Evolutionary conservation across 495 filamentous ascomycete genomes (phyloP), one percentile per base, ranked within the genome.

Genomic region (Parachaetomium inaequale): DNA sequence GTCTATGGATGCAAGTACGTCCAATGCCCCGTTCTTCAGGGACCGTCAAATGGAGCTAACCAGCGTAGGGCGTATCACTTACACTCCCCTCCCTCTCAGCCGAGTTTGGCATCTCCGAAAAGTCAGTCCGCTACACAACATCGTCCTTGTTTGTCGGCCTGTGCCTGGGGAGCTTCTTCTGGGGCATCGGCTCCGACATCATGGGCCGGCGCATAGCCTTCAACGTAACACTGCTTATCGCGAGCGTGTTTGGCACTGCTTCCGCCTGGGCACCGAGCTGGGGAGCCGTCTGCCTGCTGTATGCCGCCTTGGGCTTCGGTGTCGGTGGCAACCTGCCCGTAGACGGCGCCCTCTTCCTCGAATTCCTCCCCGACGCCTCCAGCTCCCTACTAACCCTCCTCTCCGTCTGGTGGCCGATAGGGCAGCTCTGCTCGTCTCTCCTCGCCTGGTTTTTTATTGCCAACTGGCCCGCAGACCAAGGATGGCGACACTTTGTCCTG

Each of bases 391-490:
- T 93, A 25, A 93, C 89, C 0, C 74, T 93, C 15, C 76, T 93
- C 55, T 90, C 87, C 0, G 79, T 92, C 36, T 89, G 90, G 80
- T 95, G 91, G 91, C 88, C 89, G 4, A 77, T 93, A 54, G 90
- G 90, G 3, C 89, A 80, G 60, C 77, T 90, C 14, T 72, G 88
- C 58, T 89, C 89, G 0, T 89, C 82, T 1, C 70, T 92, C 17
- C 77, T 90, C 21, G 91, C 87, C n/a, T 95, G 91, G 91, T 87
- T 84, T 34, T 80, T 93, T 46, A 79, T 95, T 51, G 85, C 86
- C 4, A 82, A 88, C 61, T 82, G 83, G 73, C 87, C 88, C 0
- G 88, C 83, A 36, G 76, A 83, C 65, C 81, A 87, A 80, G 91
- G 91, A 63, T 95, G 91, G 91, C 81, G 91, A 25, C 87, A 89